A percentile compares a stretch with the other conserved stretches of the same genome.
These are phyloP conservation scores for Spizellomyces sp. DNA, from an alignment of 192 early-diverging fungal species.

Conservation along the genomic window DNA sequence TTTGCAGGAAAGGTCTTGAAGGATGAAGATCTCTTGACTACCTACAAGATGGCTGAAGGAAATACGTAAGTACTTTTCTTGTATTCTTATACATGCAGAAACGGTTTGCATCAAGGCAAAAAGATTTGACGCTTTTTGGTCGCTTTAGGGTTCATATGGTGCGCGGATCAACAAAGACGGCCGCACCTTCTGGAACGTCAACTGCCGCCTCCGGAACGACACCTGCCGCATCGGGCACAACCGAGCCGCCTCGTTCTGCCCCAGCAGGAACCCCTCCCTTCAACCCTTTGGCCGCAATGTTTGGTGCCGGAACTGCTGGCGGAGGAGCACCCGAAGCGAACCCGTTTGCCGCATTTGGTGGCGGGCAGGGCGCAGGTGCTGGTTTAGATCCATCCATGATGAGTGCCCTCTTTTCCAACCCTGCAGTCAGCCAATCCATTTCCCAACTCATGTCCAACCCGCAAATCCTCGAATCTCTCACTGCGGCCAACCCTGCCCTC, in stretches of 20 bases:
- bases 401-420: conserved; percentile 81
- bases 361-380: conserved; percentile 57
- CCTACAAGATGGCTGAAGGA: conserved; percentile 84
- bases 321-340: conserved; percentile 8
- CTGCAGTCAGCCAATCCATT: conserved; percentile 81
- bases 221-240: conserved; percentile 34
- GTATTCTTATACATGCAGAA: neutral
- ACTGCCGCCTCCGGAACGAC: conserved; percentile 39
- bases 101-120: neutral
- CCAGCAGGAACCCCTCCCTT: conserved; percentile 35
- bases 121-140: neutral
- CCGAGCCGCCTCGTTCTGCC: conserved; percentile 37
- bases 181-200: conserved; percentile 31
- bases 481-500: conserved; percentile 80
- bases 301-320: conserved; percentile 16
- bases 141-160: conserved; percentile 92
- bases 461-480: conserved; percentile 80
- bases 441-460: conserved; percentile 82
- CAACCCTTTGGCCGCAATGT: conserved; percentile 34
- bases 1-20: conserved; percentile 94
- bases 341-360: conserved; percentile 37
- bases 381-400: conserved; percentile 38
- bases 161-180: conserved; percentile 46
- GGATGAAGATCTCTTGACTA: conserved; percentile 74
- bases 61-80: conserved; percentile 59